Conservation (phyloP, 495 filamentous ascomycete species). For the Penicillium parvum region DNA sequence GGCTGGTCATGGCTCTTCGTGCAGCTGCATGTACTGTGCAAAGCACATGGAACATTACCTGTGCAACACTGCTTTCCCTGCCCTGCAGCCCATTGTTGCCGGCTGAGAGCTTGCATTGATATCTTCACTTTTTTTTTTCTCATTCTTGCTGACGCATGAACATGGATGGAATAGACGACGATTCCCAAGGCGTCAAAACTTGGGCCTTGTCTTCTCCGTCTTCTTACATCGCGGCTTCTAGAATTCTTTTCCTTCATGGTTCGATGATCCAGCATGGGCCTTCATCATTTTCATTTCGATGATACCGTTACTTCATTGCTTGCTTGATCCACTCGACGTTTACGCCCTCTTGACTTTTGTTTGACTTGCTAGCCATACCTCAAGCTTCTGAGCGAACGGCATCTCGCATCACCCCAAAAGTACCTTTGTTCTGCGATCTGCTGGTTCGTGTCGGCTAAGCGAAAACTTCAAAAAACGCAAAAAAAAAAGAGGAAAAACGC, state of each 20-base stretch:
- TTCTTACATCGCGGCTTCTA: constrained; percentile 19
- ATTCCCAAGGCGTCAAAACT: not conserved
- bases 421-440: constrained; percentile 30
- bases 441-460: constrained; percentile 27
- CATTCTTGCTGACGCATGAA: constrained; percentile 17
- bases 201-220: constrained; percentile 13
- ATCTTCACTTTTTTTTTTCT: constrained; percentile 1
- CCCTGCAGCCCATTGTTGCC: constrained; percentile 54
- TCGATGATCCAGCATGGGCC: constrained; percentile 28
- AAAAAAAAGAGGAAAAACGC: constrained; percentile 36
- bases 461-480: constrained; percentile 27
- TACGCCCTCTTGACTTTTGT: constrained; percentile 23
- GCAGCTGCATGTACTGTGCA: constrained; percentile 63
- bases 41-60: constrained; percentile 64
- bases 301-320: constrained; percentile 33
- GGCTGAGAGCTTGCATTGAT: constrained; percentile 11
- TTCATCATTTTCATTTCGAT: constrained; percentile 31
- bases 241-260: constrained; percentile 25
- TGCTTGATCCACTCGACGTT: constrained; percentile 27
- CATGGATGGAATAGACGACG: constrained; percentile 15
- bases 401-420: constrained; percentile 35
- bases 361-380: constrained; percentile 19
- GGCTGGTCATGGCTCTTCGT: constrained; percentile 59
- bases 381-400: constrained; percentile 23
- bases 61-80: constrained; percentile 52